Evolutionary conservation across 345 rosid species (phyloP), one percentile per base, ranked within the genome.

Genomic region (Rhizophora mangle): DNA sequence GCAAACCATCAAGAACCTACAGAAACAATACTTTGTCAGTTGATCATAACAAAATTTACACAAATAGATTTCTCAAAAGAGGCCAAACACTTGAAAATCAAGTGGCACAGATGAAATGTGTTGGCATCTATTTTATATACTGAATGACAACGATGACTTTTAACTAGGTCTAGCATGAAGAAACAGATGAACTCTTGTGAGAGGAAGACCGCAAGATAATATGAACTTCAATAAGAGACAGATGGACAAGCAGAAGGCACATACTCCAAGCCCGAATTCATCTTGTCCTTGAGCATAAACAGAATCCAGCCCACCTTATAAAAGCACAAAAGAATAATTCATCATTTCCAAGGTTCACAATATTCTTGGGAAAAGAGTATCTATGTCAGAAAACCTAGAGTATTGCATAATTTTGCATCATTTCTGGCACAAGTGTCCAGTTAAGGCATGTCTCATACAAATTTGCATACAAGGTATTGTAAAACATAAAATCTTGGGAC

Each of bases 1-100:
- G 85, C 81, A 86, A 61, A 59, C 90, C 96, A 71, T 93, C 92
- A 65, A 90, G 89, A 84, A 79, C 86, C 96, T 93, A 78, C 54
- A 18, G 77, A 66, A 83, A 31, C 76, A 78, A 24, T 55, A 70
- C 64, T 63, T 63, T 36, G 60, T 69, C 67, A 76, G 59, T 70
- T 68, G 36, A 60, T 32, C 60, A 61, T 51, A 47, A 60, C 63
- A 72, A 10, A 31, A 53, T 63, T 66, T 19, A 24, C 24, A 60
- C 65, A 51, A 20, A 72, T 11, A 37, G 46, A 53, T 0, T 31
- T 62, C 67, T 60, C 13, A 59, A 37, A 29, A 4, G 63, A 29
- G 36, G 63, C 13, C 46, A 49, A 54, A 62, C 26, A 63, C 30
- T 8, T 49, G 20, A 52, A 67, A 22, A 30, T 8, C 52, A 66